Evolutionary conservation across 23 red algal species (phyloP).

Genomic region (Gracilariopsis chorda): DNA sequence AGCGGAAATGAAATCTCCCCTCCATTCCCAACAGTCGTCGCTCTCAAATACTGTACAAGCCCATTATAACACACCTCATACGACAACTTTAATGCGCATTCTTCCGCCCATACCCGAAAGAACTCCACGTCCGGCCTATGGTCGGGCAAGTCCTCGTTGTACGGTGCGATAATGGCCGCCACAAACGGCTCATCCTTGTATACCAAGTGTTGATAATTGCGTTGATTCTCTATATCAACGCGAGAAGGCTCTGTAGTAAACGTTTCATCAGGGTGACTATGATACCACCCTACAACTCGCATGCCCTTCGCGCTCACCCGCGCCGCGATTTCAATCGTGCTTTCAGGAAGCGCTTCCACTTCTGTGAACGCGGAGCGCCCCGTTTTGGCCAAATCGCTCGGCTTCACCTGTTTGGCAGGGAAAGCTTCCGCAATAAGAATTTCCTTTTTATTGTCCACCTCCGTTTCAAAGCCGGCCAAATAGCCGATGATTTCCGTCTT

Average conservation of each 20-base stretch:
- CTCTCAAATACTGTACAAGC: neutral
- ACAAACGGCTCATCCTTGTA: conserved; percentile 47
- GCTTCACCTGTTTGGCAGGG: conserved; percentile 27
- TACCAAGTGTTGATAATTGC: conserved; percentile 60
- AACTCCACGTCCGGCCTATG: conserved; percentile 24
- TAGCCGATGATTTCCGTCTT: conserved; percentile 85
- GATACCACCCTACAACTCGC: conserved; percentile 84
- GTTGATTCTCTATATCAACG: conserved; percentile 77
- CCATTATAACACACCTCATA: conserved; percentile 11
- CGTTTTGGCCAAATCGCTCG: conserved; percentile 18
- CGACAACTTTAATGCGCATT: conserved; percentile 12
- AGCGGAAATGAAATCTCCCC: neutral
- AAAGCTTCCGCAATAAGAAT: conserved; percentile 68
- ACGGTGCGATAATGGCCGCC: conserved; percentile 45
- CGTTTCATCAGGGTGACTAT: conserved; percentile 64
- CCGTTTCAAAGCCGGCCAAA: conserved; percentile 53
- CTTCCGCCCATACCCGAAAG: conserved; percentile 9
- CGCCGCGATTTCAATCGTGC: conserved; percentile 55
- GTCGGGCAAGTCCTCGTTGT: conserved; percentile 34
- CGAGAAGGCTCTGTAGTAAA: conserved; percentile 70
- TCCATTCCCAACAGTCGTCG: neutral
- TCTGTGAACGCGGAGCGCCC: conserved; percentile 56
- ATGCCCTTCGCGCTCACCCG: conserved; percentile 56
- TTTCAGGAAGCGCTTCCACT: conserved; percentile 82
- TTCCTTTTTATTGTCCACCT: neutral